Evolutionary conservation across 192 early-diverging fungal genomes (phyloP).

Genomic region (Coemansia sp.): DNA sequence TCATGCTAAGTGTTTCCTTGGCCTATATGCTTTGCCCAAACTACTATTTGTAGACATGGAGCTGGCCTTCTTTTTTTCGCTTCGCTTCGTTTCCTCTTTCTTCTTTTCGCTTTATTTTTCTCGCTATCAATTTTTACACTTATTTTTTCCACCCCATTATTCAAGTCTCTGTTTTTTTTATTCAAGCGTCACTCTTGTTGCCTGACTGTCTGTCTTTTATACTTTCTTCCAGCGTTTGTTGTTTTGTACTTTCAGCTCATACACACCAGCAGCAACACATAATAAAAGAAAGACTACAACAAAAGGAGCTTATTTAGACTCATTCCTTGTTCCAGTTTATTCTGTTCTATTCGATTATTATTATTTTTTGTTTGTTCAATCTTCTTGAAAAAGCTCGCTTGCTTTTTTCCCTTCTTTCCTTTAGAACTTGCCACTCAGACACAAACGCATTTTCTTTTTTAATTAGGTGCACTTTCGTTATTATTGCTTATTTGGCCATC

Average conservation of each 20-base stretch:
- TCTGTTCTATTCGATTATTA: background rate
- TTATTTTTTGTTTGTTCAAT: background rate
- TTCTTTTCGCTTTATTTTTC: conserved; percentile 2
- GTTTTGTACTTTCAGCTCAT: background rate
- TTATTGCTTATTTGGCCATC: background rate
- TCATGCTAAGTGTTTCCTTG: conserved; percentile 1
- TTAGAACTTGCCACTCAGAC: background rate
- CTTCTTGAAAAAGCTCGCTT: background rate
- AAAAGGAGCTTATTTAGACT: background rate
- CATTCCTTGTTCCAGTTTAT: background rate
- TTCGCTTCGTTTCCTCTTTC: conserved; percentile 4
- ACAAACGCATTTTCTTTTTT: background rate
- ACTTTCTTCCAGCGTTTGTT: background rate
- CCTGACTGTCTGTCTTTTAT: background rate
- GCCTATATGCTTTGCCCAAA: conserved; percentile 4
- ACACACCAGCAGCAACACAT: background rate
- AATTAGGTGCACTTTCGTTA: background rate
- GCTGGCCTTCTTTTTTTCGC: conserved; percentile 3
- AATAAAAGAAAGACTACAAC: background rate
- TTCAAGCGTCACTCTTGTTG: background rate
- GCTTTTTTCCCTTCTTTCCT: background rate
- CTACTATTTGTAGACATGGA: conserved; percentile 12
- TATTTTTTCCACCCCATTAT: background rate
- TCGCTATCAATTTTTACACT: conserved; percentile 3
- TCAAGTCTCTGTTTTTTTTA: background rate